phyloP scores from a whole-genome alignment of 2,329 filamentous ascomycete species.

The Arthrobotrys iridis region DNA sequence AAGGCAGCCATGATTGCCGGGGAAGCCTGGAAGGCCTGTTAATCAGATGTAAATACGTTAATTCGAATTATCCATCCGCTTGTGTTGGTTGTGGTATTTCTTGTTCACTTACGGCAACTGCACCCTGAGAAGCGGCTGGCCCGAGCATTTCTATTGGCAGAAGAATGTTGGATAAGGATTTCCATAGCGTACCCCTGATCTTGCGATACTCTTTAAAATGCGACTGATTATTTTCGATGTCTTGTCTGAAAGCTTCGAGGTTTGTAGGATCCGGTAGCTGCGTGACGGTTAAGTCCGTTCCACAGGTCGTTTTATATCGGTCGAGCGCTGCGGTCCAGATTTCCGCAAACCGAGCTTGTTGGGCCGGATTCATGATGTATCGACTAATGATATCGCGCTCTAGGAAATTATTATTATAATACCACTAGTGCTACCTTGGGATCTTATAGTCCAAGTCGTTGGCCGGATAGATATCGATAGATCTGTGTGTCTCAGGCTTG shows the following conservation, averaged over 20 bases:
- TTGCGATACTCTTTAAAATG: neutral
- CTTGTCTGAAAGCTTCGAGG: neutral
- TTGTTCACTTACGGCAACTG: neutral
- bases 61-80: neutral
- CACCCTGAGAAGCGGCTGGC: neutral
- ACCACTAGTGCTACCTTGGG: neutral
- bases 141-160: neutral
- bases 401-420: too few relatives aligned
- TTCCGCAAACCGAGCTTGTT: neutral
- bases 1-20: slow-evolving; percentile 18
- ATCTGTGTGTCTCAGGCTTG: neutral
- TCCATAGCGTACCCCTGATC: neutral
- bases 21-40: neutral
- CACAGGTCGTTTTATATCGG: neutral
- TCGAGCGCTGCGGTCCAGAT: neutral
- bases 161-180: neutral
- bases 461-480: too few relatives aligned
- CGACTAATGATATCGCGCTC: too few relatives aligned
- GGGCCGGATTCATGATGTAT: neutral
- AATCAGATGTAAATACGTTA: neutral
- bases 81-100: neutral
- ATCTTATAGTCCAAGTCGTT: too few relatives aligned
- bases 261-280: neutral
- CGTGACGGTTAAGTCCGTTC: neutral
- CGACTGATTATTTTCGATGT: neutral